Evolutionary conservation across 2,329 filamentous ascomycete species (phyloP).

Genomic region (Apiospora hydei): DNA sequence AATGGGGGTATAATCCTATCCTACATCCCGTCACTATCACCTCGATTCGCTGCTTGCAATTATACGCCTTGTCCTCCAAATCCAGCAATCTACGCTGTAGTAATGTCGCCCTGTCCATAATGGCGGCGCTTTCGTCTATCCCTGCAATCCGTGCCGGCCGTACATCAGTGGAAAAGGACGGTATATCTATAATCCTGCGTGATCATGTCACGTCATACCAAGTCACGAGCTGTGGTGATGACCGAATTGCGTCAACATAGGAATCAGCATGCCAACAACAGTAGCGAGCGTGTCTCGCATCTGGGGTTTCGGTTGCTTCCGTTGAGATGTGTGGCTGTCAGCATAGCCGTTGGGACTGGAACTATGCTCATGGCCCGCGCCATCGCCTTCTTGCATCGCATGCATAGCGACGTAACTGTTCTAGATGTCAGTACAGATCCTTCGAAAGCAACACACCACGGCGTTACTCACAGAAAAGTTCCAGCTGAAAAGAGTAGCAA

Average conservation of each 20-base stretch:
- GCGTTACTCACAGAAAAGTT: conserved; percentile 81
- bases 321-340: conserved; percentile 55
- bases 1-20: conserved; percentile 12
- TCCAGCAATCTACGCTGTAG: not conserved
- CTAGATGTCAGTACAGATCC: conserved; percentile 32
- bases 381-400: conserved; percentile 84
- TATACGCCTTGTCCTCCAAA: not conserved
- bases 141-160: not conserved
- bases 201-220: conserved; percentile 12
- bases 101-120: not conserved
- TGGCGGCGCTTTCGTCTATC: not conserved
- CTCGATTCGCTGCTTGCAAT: not conserved
- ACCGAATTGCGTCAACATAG: conserved; percentile 78
- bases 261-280: conserved; percentile 78
- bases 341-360: conserved; percentile 60
- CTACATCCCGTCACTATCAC: conserved; percentile 6
- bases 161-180: not conserved
- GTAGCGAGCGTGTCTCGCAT: conserved; percentile 75
- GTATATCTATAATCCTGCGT: not conserved
- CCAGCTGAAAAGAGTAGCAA: conserved; percentile 93
- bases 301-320: conserved; percentile 62
- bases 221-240: conserved; percentile 64
- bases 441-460: conserved; percentile 12
- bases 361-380: conserved; percentile 60
- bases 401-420: conserved; percentile 96